phyloP scores from a whole-genome alignment of 805 yeast species.

The Cyberlindnera nakhonratchasimensis region DNA sequence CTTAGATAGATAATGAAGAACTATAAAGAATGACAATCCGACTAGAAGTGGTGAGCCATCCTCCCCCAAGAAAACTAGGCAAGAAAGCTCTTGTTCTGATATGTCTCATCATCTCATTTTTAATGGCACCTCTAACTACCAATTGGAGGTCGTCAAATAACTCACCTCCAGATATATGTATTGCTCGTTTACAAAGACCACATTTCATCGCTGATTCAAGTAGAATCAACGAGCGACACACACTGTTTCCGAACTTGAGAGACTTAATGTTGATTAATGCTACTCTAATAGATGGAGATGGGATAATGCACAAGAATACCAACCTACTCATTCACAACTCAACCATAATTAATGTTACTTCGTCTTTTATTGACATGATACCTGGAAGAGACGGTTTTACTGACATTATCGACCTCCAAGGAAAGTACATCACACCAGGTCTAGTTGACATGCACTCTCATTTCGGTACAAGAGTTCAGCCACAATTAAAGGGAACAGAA shows the following conservation, averaged over 20 bases:
- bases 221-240: constrained; percentile 6
- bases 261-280: constrained; percentile 4
- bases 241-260: constrained; percentile 3
- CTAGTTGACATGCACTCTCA: constrained; percentile 12
- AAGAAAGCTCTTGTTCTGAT: not conserved
- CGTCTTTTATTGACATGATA: not conserved
- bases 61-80: not conserved
- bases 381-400: constrained; percentile 1
- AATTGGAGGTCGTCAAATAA: not conserved
- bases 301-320: not conserved
- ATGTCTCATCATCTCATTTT: not conserved
- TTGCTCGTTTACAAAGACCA: constrained; percentile 1
- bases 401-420: constrained; percentile 3
- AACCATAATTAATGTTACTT: constrained; percentile 3
- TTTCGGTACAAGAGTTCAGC: constrained; percentile 9
- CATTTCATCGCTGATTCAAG: constrained; percentile 1
- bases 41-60: not conserved
- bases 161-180: constrained; percentile 1
- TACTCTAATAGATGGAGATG: constrained; percentile 9
- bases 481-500: constrained; percentile 9
- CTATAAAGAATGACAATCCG: constrained; percentile 3
- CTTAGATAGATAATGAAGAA: not conserved
- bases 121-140: not conserved
- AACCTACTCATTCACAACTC: constrained; percentile 5
- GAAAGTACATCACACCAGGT: constrained; percentile 7